A percentile compares a stretch with the other conserved stretches of the same genome.
These are phyloP conservation scores for Nadsonia starkeyi-henricii DNA, from an alignment of 1,139 yeast species.

Conservation along the genomic window DNA sequence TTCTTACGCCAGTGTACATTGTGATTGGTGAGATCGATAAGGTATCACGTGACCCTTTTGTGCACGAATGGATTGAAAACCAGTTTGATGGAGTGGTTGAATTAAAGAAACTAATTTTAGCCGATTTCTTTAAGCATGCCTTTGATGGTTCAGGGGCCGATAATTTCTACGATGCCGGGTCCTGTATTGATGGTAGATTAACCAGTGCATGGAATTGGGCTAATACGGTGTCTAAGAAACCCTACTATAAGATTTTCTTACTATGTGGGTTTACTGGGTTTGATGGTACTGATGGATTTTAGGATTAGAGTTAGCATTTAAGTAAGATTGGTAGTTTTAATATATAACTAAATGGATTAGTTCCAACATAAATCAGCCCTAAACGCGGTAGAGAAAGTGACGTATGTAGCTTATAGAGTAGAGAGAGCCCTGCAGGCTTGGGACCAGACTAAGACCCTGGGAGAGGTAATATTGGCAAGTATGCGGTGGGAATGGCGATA, in stretches of 20 bases:
- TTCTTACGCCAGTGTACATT: conserved; percentile 52
- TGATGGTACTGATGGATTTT: conserved; percentile 38
- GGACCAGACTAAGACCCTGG: too few relatives aligned
- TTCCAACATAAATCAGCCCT: too few relatives aligned
- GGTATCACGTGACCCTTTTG: conserved; percentile 32
- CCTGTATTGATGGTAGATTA: conserved; percentile 65
- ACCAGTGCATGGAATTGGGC: conserved; percentile 77
- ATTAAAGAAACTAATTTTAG: conserved; percentile 38
- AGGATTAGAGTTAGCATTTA: not conserved
- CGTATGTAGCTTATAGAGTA: too few relatives aligned
- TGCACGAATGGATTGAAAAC: conserved; percentile 34
- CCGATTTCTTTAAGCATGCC: conserved; percentile 61
- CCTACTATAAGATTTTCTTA: conserved; percentile 47
- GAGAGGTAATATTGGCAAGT: too few relatives aligned
- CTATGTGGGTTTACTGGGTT: conserved; percentile 65
- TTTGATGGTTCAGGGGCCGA: conserved; percentile 71
- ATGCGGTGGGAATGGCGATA: too few relatives aligned
- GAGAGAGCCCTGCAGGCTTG: too few relatives aligned
- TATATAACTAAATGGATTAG: too few relatives aligned
- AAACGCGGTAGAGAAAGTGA: too few relatives aligned
- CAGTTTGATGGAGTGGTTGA: conserved; percentile 43
- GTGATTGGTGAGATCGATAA: conserved; percentile 40
- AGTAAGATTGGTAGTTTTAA: too few relatives aligned
- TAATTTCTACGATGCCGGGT: conserved; percentile 64
- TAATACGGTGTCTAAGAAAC: conserved; percentile 47